These are phyloP conservation scores for Fonsecaea pedrosoi DNA, from an alignment of 2,329 filamentous ascomycete genomes.

Conservation along the genomic window DNA sequence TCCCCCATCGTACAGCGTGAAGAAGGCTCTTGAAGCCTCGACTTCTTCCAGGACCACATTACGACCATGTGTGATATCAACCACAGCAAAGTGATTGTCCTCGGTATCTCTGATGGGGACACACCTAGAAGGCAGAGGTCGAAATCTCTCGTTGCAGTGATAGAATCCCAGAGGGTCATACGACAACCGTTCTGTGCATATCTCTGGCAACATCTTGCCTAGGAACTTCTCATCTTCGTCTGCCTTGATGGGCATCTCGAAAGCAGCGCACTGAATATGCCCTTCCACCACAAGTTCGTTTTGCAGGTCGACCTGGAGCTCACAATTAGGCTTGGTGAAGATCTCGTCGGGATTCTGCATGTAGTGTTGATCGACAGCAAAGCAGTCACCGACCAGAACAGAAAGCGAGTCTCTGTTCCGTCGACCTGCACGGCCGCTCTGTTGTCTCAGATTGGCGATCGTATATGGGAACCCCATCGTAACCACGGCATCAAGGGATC, in stretches of 20 bases:
- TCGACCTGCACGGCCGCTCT: slow-evolving; percentile 89
- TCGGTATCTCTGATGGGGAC: slow-evolving; percentile 89
- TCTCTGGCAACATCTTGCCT: slow-evolving; percentile 71
- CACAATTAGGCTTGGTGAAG: slow-evolving; percentile 85
- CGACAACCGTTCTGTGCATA: slow-evolving; percentile 76
- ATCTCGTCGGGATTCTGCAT: slow-evolving; percentile 97
- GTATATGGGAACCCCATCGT: slow-evolving; percentile 95
- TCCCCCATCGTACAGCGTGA: slow-evolving; percentile 94
- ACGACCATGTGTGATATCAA: slow-evolving; percentile 79
- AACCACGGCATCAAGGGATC: slow-evolving; percentile 88
- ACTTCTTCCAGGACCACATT: slow-evolving; percentile 92
- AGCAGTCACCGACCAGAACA: slow-evolving; percentile 85
- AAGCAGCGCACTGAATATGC: slow-evolving; percentile 92
- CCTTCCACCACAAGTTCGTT: slow-evolving; percentile 92
- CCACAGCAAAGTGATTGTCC: slow-evolving; percentile 91
- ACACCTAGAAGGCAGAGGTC: slow-evolving; percentile 79
- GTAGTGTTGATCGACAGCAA: slow-evolving; percentile 91
- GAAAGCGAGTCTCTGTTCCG: slow-evolving; percentile 93
- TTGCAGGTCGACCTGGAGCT: slow-evolving; percentile 86
- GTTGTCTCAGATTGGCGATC: slow-evolving; percentile 91
- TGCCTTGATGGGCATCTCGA: slow-evolving; percentile 89
- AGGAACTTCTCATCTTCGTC: slow-evolving; percentile 80
- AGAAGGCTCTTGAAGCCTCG: slow-evolving; percentile 93
- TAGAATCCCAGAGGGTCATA: slow-evolving; percentile 81
- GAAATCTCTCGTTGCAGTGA: slow-evolving; percentile 86